Percentiles rank a stretch among this genome's conserved stretches.
phyloP scores from a whole-genome alignment of 1,284 basidiomycete species.

The Melanopsichium pennsylvanicum region DNA sequence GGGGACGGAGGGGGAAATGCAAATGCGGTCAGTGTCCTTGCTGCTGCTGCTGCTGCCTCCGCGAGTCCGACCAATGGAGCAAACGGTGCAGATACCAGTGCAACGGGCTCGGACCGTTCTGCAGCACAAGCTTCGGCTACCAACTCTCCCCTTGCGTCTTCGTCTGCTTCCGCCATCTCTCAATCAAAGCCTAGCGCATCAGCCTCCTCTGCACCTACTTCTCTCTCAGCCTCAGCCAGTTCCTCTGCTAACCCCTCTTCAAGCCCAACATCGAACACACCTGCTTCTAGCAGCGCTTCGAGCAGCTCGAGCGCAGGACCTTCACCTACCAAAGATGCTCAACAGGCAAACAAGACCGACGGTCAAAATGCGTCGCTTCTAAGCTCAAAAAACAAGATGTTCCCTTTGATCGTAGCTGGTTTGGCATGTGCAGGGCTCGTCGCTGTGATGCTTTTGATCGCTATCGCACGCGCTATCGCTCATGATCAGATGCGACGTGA shows the following conservation, averaged over 20 bases:
- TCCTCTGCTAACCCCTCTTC: conserved; percentile 1
- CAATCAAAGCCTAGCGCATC: no score
- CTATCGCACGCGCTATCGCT: conserved; percentile 28
- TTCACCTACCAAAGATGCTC: not conserved
- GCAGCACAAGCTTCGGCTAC: not conserved
- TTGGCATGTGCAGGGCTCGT: conserved; percentile 23
- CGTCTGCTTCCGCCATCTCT: not conserved
- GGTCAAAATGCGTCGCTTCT: conserved; percentile 1
- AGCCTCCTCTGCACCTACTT: not conserved
- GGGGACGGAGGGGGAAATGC: not conserved
- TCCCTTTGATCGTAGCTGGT: conserved; percentile 43
- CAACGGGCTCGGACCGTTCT: conserved; percentile 5
- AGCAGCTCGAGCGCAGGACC: no score
- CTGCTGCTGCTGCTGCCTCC: conserved; percentile 11
- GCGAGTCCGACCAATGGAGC: not conserved
- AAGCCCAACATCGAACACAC: not conserved
- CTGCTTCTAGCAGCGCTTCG: no score
- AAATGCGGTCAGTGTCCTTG: conserved; percentile 10
- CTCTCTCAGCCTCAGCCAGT: not conserved
- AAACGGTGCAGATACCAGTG: not conserved
- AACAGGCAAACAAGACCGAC: not conserved
- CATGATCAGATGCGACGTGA: conserved; percentile 34
- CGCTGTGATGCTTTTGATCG: conserved; percentile 41
- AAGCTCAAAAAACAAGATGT: conserved; percentile 38
- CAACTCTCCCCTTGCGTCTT: not conserved